Percentiles rank a stretch among this genome's conserved stretches.
phyloP scores from a whole-genome alignment of 202 grass and related monocot genomes.

The Setaria italica region DNA sequence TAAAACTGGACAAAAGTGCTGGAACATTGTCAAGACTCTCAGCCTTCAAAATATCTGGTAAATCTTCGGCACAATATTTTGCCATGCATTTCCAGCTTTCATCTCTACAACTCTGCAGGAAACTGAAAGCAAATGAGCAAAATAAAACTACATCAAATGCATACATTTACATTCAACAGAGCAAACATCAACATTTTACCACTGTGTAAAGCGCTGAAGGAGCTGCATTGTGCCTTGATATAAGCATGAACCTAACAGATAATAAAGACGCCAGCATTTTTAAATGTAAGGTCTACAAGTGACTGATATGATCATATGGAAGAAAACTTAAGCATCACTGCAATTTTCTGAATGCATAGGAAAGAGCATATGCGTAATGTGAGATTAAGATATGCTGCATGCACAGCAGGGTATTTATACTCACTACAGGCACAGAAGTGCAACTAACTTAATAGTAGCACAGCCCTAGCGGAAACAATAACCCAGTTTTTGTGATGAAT shows the following conservation, averaged over 20 bases:
- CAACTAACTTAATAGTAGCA: constrained; percentile 3
- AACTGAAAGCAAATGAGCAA: constrained; percentile 32
- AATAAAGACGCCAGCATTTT: constrained; percentile 27
- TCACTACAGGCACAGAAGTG: constrained; percentile 3
- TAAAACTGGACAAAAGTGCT: constrained; percentile 56
- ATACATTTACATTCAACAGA: constrained; percentile 7
- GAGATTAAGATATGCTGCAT: background rate
- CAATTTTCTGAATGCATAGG: constrained; percentile 13
- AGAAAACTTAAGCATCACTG: background rate
- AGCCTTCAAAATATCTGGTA: constrained; percentile 68
- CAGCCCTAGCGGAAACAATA: background rate
- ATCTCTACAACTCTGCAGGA: constrained; percentile 74
- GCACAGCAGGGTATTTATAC: background rate
- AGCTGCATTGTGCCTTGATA: constrained; percentile 61
- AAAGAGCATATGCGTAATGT: background rate
- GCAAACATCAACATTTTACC: constrained; percentile 52
- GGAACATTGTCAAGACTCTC: constrained; percentile 52
- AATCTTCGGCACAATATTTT: constrained; percentile 71
- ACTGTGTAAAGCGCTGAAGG: constrained; percentile 77
- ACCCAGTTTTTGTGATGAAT: background rate
- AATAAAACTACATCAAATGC: background rate
- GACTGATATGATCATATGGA: background rate
- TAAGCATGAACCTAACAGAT: constrained; percentile 83
- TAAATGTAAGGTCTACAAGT: background rate
- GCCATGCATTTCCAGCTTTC: constrained; percentile 73